Evolutionary conservation across 306 rosid genomes (phyloP).

Genomic region (Lathyrus aphaca): DNA sequence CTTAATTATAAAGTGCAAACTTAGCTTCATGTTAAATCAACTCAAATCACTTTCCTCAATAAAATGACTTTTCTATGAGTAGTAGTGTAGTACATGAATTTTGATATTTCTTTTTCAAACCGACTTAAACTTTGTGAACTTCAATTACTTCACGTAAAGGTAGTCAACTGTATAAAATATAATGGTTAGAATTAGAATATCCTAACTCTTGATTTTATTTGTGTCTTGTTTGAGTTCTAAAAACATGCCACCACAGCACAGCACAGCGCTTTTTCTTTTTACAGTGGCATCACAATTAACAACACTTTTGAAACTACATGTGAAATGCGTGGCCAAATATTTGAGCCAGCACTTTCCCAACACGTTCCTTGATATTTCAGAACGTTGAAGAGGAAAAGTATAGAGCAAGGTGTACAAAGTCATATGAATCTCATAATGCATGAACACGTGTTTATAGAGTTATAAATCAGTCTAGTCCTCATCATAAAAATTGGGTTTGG

Average conservation of each 20-base stretch:
- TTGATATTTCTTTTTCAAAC: background rate
- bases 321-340: slow-evolving; percentile 31
- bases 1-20: slow-evolving; percentile 16
- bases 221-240: background rate
- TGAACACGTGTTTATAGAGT: no score
- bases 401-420: no score
- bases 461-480: no score
- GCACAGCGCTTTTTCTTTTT: background rate
- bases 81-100: slow-evolving; percentile 21
- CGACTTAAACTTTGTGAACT: slow-evolving; percentile 1
- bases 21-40: slow-evolving; percentile 30
- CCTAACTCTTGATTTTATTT: no score
- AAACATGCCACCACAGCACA: background rate
- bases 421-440: no score
- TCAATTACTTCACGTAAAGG: background rate
- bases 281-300: background rate
- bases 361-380: slow-evolving; percentile 32
- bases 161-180: background rate
- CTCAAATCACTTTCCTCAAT: slow-evolving; percentile 12
- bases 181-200: no score
- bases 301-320: slow-evolving; percentile 7
- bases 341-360: slow-evolving; percentile 37
- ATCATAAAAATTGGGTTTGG: no score
- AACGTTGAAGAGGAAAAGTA: slow-evolving; percentile 6
- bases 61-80: background rate